These are phyloP conservation scores for Malania oleifera DNA, from an alignment of 164 flowering plant genomes.

Conservation along the genomic window DNA sequence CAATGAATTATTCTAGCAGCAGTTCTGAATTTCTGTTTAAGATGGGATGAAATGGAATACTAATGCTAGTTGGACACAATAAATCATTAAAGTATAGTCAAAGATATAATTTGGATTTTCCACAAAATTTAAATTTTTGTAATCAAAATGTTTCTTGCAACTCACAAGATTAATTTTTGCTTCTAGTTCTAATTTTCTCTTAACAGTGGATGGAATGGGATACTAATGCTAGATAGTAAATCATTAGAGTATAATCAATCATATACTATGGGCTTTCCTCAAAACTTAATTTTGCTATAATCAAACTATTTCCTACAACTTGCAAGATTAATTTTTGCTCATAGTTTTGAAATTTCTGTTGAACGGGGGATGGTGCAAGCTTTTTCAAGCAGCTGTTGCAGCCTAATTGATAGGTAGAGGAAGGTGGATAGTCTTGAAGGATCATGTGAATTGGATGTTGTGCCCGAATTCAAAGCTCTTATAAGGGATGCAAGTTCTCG, in stretches of 20 bases:
- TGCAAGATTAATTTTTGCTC: background rate
- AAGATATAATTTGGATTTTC: no score
- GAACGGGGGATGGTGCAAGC: constrained; percentile 41
- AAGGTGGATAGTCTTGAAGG: constrained; percentile 17
- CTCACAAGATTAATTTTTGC: background rate
- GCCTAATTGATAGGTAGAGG: constrained; percentile 37
- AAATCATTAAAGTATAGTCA: no score
- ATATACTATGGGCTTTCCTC: no score
- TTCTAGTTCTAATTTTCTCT: background rate
- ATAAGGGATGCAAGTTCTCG: constrained; percentile 42
- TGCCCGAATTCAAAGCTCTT: constrained; percentile 37
- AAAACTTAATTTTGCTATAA: no score
- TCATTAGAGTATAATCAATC: no score
- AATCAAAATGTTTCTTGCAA: no score
- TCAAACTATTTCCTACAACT: no score
- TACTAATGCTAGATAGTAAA: no score
- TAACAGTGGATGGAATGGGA: no score
- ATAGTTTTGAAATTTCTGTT: background rate
- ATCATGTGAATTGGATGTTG: constrained; percentile 38
- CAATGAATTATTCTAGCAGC: no score
- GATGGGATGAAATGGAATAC: no score
- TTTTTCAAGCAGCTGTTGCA: constrained; percentile 25
- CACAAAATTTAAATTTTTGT: background rate
- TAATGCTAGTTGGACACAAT: no score
- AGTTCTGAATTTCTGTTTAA: background rate